Evolutionary conservation across 2,329 filamentous ascomycete species (phyloP), one percentile per base, ranked within the genome.

Genomic region (Colletotrichum lentis): DNA sequence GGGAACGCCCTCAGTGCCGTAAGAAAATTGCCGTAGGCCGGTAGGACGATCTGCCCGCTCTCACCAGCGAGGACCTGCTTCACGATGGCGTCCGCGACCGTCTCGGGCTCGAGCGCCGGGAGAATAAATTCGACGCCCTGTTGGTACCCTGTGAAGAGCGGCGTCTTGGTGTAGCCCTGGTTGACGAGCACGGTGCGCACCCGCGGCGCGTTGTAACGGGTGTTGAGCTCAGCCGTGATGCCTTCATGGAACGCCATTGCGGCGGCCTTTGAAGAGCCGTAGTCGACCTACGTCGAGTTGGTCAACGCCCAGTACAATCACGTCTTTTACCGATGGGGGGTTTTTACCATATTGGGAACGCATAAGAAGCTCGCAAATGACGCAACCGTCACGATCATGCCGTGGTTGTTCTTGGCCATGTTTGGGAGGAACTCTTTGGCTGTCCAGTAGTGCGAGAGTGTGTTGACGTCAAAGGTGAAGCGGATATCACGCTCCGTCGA

Each of bases 391-490:
- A 93, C 89, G 47, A 93, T 77, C 83, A 91, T 91, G 68, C 91
- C 91, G 78, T 93, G 90, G 78, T 92, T 88, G 14, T 74, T 75
- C 8, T 78, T 74, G 59, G 90, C 77, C 84, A 94, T 90, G 71
- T 79, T 75, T 0, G 91, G 91, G 1, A 94, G 80, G 77, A 93
- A 93, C 65, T 89, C 85, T 74, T 88, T 85, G 7, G 84, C 79
- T n/a, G 88, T 83, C 82, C 85, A 89, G 80, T 87, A 92, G 78
- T 90, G 90, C 2, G 88, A 82, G 39, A 93, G 76, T 0, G 88
- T 81, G 78, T 93, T 94, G 72, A 93, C 88, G 67, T 89, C 88
- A 76, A 93, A 92, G 59, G 89, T 91, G 73, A 89, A 86, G 44
- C 86, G 85, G 70, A 91, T 82, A 71, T 89, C 85, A 22, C 80